phyloP scores from a whole-genome alignment of 2,329 filamentous ascomycete species.

The Trichoderma sp. region DNA sequence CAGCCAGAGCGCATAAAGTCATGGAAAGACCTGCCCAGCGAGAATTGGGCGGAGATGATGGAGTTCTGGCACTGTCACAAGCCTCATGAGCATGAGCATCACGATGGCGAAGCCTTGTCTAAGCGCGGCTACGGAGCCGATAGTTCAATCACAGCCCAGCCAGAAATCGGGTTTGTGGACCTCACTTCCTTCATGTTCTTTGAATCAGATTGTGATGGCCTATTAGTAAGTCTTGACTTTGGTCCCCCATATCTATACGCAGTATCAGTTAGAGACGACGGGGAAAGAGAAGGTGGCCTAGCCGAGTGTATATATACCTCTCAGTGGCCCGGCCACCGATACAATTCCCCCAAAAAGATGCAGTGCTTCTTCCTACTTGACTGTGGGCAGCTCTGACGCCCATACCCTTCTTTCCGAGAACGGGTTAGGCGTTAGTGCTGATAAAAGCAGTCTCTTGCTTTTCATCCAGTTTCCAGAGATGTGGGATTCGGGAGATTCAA shows the following conservation, averaged over 20 bases:
- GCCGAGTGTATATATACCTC: conserved; percentile 41
- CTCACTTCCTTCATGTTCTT: conserved; percentile 73
- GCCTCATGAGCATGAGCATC: conserved; percentile 61
- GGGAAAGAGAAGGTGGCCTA: conserved; percentile 65
- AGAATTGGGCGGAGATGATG: conserved; percentile 99
- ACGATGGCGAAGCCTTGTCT: conserved; percentile 52
- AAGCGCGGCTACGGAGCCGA: conserved; percentile 82
- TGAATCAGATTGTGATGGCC: conserved; percentile 61
- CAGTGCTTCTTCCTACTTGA: conserved; percentile 31
- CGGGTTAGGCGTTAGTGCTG: conserved; percentile 43
- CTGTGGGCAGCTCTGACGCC: conserved; percentile 30
- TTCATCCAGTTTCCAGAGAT: conserved; percentile 54
- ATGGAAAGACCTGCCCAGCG: conserved; percentile 94
- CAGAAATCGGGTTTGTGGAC: conserved; percentile 76
- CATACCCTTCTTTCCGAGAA: conserved; percentile 44
- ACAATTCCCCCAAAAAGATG: conserved; percentile 65
- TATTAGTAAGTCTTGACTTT: conserved; percentile 40
- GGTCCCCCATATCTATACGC: neutral
- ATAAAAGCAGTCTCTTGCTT: conserved; percentile 40
- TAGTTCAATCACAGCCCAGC: conserved; percentile 67
- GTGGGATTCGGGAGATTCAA: conserved; percentile 52
- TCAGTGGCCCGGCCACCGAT: conserved; percentile 65
- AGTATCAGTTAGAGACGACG: conserved; percentile 24
- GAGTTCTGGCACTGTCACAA: conserved; percentile 99
- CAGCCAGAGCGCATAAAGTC: conserved; percentile 43